These are phyloP conservation scores for Maudiozyma turicensis DNA, from an alignment of 805 yeast genomes.

Conservation along the genomic window DNA sequence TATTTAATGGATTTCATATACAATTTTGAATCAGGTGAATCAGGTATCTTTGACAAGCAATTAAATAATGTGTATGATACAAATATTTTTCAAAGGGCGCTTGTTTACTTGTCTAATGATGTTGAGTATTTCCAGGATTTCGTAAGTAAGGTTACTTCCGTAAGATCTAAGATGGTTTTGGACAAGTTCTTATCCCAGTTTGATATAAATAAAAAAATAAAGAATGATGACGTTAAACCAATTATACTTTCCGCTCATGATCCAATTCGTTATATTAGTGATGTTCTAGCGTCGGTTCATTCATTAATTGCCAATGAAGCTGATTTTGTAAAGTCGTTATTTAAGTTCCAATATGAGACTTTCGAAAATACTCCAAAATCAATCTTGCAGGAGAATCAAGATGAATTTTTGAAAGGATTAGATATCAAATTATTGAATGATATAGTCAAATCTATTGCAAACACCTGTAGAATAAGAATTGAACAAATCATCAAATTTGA, in stretches of 20 bases:
- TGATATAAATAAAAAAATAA: slow-evolving; percentile 20
- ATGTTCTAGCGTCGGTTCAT: slow-evolving; percentile 80
- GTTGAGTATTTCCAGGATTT: slow-evolving; percentile 48
- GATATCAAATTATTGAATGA: slow-evolving; percentile 25
- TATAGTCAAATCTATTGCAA: slow-evolving; percentile 24
- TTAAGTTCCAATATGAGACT: slow-evolving; percentile 31
- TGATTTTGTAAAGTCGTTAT: slow-evolving; percentile 59
- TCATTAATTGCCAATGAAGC: slow-evolving; percentile 78
- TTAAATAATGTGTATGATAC: slow-evolving; percentile 3
- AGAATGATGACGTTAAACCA: slow-evolving; percentile 30
- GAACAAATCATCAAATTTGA: slow-evolving; percentile 65
- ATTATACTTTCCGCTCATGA: slow-evolving; percentile 64
- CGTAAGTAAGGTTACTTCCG: slow-evolving; percentile 51
- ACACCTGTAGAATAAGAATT: slow-evolving; percentile 53
- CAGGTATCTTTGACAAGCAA: slow-evolving; percentile 8
- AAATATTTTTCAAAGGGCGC: slow-evolving; percentile 26
- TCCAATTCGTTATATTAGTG: slow-evolving; percentile 75
- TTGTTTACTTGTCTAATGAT: slow-evolving; percentile 32
- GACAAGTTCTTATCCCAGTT: slow-evolving; percentile 61
- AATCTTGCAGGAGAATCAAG: slow-evolving; percentile 14
- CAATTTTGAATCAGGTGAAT: slow-evolving; percentile 18
- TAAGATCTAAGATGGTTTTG: slow-evolving; percentile 53
- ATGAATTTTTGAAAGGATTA: slow-evolving; percentile 19
- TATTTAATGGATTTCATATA: slow-evolving; percentile 31
- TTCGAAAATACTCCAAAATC: slow-evolving; percentile 10